These are phyloP conservation scores for Aspergillus pseudotamarii DNA, from an alignment of 2,329 filamentous ascomycete species.

Conservation along the genomic window DNA sequence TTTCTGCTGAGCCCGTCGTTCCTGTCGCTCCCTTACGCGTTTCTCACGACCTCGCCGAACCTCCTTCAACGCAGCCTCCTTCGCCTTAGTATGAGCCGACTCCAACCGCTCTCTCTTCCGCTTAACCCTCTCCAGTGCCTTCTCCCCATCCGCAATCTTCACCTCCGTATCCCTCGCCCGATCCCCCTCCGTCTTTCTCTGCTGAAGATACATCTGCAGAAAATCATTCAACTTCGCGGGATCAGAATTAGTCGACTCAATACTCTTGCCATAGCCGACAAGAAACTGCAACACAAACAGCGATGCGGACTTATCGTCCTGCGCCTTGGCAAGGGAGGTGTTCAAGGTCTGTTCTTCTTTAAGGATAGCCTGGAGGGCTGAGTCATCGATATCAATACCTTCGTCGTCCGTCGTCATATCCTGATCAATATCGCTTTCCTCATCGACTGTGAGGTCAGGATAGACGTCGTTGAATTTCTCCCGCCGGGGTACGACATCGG, in stretches of 20 bases:
- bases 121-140: slow-evolving; percentile 25
- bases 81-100: slow-evolving; percentile 15
- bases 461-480: slow-evolving; percentile 60
- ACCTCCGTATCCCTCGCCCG: slow-evolving; percentile 26
- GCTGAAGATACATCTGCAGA: slow-evolving; percentile 36
- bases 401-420: slow-evolving; percentile 14
- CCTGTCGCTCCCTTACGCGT: slow-evolving; percentile 4
- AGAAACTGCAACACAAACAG: slow-evolving; percentile 33
- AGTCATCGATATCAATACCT: slow-evolving; percentile 19
- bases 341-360: slow-evolving; percentile 35
- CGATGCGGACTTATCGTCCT: slow-evolving; percentile 27
- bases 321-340: slow-evolving; percentile 34
- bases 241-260: slow-evolving; percentile 32
- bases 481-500: slow-evolving; percentile 60
- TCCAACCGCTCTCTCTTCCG: slow-evolving; percentile 6
- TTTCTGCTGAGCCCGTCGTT: slow-evolving; percentile 27
- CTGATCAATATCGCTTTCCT: neutral
- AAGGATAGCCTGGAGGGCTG: slow-evolving; percentile 25
- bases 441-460: slow-evolving; percentile 30
- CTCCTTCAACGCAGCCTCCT: slow-evolving; percentile 24
- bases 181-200: slow-evolving; percentile 32
- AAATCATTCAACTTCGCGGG: slow-evolving; percentile 37
- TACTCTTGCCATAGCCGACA: slow-evolving; percentile 38
- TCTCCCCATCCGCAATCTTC: slow-evolving; percentile 28
- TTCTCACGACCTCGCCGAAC: slow-evolving; percentile 25